These are phyloP conservation scores for Nannizziopsis arthrosporioides DNA, from an alignment of 2,329 filamentous ascomycete species.

Conservation along the genomic window DNA sequence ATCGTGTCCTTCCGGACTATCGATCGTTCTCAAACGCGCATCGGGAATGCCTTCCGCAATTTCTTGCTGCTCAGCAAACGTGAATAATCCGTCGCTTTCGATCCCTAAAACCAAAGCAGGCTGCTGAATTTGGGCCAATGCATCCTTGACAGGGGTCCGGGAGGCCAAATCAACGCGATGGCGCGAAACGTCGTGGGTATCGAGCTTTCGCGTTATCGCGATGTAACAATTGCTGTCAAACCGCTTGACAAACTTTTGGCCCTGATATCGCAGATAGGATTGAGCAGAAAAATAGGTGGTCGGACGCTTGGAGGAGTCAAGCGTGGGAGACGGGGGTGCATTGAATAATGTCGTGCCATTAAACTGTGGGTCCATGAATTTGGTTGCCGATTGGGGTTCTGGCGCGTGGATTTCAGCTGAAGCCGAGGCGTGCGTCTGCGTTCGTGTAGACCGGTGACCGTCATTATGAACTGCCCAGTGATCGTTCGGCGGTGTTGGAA, in stretches of 20 bases:
- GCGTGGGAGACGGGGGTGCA: conserved; percentile 28
- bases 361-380: conserved; percentile 56
- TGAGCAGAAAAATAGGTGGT: conserved; percentile 96
- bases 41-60: conserved; percentile 70
- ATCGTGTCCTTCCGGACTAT: conserved; percentile 90
- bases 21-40: conserved; percentile 70
- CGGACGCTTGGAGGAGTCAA: conserved; percentile 29
- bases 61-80: conserved; percentile 91
- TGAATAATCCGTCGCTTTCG: conserved; percentile 90
- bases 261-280: conserved; percentile 93
- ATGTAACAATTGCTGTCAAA: conserved; percentile 99
- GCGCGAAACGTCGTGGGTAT: conserved; percentile 89
- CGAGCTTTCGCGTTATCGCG: conserved; percentile 91
- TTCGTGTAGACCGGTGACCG: conserved; percentile 54
- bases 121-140: conserved; percentile 71
- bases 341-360: conserved; percentile 50
- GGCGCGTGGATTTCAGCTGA: conserved; percentile 14
- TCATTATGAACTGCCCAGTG: conserved; percentile 78
- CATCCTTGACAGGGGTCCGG: conserved; percentile 50
- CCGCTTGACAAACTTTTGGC: conserved; percentile 87
- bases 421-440: conserved; percentile 18
- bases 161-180: conserved; percentile 44
- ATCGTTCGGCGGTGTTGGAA: conserved; percentile 52
- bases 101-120: conserved; percentile 87
- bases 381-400: conserved; percentile 21